Percentiles rank a stretch among this genome's conserved stretches.
Conservation (phyloP, 805 yeast genomes). For the Schwanniomyces polymorphus region DNA sequence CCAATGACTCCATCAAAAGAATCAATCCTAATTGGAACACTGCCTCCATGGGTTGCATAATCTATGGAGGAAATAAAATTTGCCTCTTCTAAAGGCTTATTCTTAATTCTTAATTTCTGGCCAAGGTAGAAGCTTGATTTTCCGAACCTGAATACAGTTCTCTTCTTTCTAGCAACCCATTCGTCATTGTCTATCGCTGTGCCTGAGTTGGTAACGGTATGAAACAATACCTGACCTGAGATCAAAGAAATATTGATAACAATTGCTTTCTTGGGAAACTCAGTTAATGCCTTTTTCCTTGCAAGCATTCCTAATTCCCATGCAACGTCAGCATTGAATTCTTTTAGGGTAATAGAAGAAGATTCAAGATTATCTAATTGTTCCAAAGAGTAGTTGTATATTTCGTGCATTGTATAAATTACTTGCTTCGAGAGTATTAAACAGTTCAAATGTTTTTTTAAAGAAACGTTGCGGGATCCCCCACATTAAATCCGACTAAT, state of each 20-base stretch:
- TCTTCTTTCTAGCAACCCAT: constrained; percentile 53
- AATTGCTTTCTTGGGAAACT: constrained; percentile 29
- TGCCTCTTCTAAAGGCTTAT: constrained; percentile 36
- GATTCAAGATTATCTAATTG: constrained; percentile 22
- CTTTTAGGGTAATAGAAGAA: constrained; percentile 16
- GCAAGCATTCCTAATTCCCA: constrained; percentile 48
- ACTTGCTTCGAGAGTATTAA: too few relatives aligned
- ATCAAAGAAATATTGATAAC: constrained; percentile 49
- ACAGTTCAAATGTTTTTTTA: not conserved
- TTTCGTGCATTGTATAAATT: constrained; percentile 3
- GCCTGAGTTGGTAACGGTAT: constrained; percentile 36
- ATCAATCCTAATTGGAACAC: constrained; percentile 47
- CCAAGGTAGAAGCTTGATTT: constrained; percentile 51
- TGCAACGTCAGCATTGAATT: constrained; percentile 37
- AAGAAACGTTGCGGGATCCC: not conserved
- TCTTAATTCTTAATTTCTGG: constrained; percentile 35
- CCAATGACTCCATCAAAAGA: constrained; percentile 41
- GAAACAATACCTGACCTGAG: constrained; percentile 49
- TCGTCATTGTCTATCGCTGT: constrained; percentile 50
- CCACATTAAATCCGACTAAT: not conserved
- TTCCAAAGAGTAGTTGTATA: constrained; percentile 13
- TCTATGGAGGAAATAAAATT: constrained; percentile 40
- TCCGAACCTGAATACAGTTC: constrained; percentile 47
- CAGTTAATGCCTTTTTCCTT: constrained; percentile 30
- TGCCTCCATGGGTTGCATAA: constrained; percentile 58